phyloP scores from a whole-genome alignment of 768 basidiomycete genomes.

The Calocybe cyanea region DNA sequence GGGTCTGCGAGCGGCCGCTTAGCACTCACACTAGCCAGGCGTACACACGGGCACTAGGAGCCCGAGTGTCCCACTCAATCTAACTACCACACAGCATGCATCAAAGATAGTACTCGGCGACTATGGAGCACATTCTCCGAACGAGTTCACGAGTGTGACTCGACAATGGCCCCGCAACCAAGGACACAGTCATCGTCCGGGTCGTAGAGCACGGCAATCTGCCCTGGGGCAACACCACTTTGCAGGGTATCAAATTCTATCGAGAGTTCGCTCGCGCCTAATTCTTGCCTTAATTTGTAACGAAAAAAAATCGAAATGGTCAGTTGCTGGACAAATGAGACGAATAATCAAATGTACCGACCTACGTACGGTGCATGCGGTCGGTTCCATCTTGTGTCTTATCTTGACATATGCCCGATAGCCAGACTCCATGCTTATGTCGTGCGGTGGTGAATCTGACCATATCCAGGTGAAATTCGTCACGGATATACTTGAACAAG shows the following conservation, averaged over 20 bases:
- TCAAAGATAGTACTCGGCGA: too few relatives aligned
- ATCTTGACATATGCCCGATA: conserved; percentile 53
- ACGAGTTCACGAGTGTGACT: conserved; percentile 1
- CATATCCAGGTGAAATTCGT: conserved; percentile 76
- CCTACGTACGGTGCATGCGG: conserved; percentile 51
- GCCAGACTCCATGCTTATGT: conserved; percentile 38
- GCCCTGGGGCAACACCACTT: conserved; percentile 73
- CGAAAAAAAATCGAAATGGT: background rate
- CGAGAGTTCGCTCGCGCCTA: conserved; percentile 21
- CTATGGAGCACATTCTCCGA: too few relatives aligned
- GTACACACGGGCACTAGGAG: too few relatives aligned
- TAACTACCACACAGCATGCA: too few relatives aligned
- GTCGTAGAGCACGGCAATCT: conserved; percentile 73
- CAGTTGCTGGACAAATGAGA: too few relatives aligned
- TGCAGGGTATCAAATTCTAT: conserved; percentile 58
- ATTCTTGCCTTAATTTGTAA: conserved; percentile 7
- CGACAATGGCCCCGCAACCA: conserved; percentile 70
- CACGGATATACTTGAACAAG: conserved; percentile 34
- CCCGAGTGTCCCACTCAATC: too few relatives aligned
- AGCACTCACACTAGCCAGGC: too few relatives aligned
- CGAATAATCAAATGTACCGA: too few relatives aligned
- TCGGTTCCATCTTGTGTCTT: conserved; percentile 63
- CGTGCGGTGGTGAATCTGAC: conserved; percentile 50
- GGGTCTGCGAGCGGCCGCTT: too few relatives aligned
- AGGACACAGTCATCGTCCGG: conserved; percentile 72